Evolutionary conservation across 306 rosid species (phyloP).

Genomic region (Citrullus mucosospermus): DNA sequence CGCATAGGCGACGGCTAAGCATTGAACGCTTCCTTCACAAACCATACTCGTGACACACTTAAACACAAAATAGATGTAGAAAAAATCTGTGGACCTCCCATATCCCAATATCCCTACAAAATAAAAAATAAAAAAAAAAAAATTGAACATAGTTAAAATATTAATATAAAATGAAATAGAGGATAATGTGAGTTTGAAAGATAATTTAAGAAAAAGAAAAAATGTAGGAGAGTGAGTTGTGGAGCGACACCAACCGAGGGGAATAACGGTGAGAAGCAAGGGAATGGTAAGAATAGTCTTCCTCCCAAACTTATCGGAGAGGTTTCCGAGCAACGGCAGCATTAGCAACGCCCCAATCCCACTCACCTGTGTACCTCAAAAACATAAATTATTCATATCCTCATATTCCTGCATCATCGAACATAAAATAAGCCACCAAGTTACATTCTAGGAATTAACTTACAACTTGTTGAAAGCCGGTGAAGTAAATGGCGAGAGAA

Average conservation of each 20-base stretch:
- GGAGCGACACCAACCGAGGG: slow-evolving; percentile 30
- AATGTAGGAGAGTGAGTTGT: no score
- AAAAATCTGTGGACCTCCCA: slow-evolving; percentile 36
- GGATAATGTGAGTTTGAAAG: no score
- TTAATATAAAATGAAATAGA: no score
- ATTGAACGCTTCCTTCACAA: slow-evolving; percentile 72
- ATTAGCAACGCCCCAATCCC: slow-evolving; percentile 72
- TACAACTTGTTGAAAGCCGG: slow-evolving; percentile 44
- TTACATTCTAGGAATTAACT: neutral
- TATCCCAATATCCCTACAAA: slow-evolving; percentile 57
- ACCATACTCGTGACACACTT: slow-evolving; percentile 51
- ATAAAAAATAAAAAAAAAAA: no score
- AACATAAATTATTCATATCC: neutral
- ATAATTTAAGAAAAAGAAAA: no score
- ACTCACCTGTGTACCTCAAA: slow-evolving; percentile 22
- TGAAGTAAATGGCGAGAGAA: slow-evolving; percentile 39
- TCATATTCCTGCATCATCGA: no score
- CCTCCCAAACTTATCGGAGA: slow-evolving; percentile 73
- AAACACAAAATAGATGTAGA: slow-evolving; percentile 46
- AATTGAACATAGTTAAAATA: no score
- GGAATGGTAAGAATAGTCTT: slow-evolving; percentile 64
- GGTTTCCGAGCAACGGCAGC: slow-evolving; percentile 72
- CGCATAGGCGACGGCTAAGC: slow-evolving; percentile 76
- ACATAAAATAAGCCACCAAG: no score
- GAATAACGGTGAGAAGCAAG: slow-evolving; percentile 43